Percentiles rank a stretch among this genome's conserved stretches.
Evolutionary conservation across 208 protist species (phyloP).

Genomic region (Leishmania mexicana): DNA sequence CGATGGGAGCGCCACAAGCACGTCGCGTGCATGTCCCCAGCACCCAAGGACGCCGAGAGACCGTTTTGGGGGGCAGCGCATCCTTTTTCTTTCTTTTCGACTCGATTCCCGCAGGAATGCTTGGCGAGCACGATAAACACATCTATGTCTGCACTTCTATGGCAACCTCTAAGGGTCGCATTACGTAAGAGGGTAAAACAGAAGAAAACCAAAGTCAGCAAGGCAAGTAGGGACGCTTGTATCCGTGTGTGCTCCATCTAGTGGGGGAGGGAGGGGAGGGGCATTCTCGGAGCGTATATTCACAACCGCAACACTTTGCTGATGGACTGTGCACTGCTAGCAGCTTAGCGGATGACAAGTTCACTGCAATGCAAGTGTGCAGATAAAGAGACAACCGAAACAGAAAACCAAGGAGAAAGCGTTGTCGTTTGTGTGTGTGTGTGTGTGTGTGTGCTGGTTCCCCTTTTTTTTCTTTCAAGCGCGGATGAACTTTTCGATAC

Average conservation of each 20-base stretch:
- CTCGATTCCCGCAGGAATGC: neutral
- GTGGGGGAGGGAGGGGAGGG: neutral
- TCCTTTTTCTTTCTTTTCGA: neutral
- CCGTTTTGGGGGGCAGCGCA: neutral
- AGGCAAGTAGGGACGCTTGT: neutral
- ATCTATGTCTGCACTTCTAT: neutral
- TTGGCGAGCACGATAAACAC: neutral
- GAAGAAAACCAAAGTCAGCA: slow-evolving; percentile 4
- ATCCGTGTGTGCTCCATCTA: neutral
- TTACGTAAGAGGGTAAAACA: neutral
- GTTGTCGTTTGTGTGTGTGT: neutral
- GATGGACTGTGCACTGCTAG: neutral
- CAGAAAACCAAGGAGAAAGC: slow-evolving; percentile 6
- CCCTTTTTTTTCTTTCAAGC: neutral
- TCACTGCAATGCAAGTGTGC: neutral
- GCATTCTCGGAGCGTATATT: neutral
- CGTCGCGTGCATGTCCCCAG: neutral
- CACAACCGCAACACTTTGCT: neutral
- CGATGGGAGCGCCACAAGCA: neutral
- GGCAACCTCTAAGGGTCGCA: neutral
- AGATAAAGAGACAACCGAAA: neutral
- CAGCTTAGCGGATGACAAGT: neutral
- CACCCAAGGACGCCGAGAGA: neutral
- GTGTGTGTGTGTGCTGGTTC: neutral
- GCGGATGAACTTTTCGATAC: slow-evolving; percentile 32